Evolutionary conservation across 23 red algal genomes (phyloP), one percentile per base, ranked within the genome.

Genomic region (Cyanidioschyzon merolae): DNA sequence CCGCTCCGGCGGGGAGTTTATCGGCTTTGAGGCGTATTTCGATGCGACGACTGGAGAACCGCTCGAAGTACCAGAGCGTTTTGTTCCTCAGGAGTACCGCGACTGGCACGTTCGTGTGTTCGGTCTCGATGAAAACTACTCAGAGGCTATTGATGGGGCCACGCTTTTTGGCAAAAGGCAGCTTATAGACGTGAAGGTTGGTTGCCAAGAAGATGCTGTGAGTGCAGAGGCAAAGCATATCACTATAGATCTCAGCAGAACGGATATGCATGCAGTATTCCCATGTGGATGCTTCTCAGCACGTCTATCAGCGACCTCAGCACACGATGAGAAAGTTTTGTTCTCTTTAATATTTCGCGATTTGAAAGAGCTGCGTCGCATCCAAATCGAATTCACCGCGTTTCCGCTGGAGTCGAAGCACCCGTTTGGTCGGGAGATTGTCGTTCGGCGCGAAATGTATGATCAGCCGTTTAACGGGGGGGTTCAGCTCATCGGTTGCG

Each of bases 121-220:
- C 63, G 63, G 63, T 27, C 32, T 32, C 63, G 63, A 71, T 3
- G 63, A 71, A 27, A 71, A 71, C 29, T 71, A 71, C 29, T 27
- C 63, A 7, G 63, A 71, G 29, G 32, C 32, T 17, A 25, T 32
- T 3, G 63, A 71, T 27, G 29, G 29, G 3, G 3, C 29, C 7
- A 25, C 32, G 63, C 32, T 71, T 7, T 35, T 25, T 7, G 63
- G n/a, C 63, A 71, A 71, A 35, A 7, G 63, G 29, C 63, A 71
- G 63, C 63, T 71, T 7, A 71, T 71, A 3, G 63, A 71, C 30
- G n/a, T 35, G 12, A 71, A 71, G 32, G 63, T 71, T 25, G 63
- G 63, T 27, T 71, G 63, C 32, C 63, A 71, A 35, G 63, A 71
- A 27, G 63, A 71, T 32, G 63, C 63, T 3, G 63, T 71, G 63